These are phyloP conservation scores for Ceratobasidium sp. DNA, from an alignment of 1,284 basidiomycete genomes.

Conservation along the genomic window DNA sequence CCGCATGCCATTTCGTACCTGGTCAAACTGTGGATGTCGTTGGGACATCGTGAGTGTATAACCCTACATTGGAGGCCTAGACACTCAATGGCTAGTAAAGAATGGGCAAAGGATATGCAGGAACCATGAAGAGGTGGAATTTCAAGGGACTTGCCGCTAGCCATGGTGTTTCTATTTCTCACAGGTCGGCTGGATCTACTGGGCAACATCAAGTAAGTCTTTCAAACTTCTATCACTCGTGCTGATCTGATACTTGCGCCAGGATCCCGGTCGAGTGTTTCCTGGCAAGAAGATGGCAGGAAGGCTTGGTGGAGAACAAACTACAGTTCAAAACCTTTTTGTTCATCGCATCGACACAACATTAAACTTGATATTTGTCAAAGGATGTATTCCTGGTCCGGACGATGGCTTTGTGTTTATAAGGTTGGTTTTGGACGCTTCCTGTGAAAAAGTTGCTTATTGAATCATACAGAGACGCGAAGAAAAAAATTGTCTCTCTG, in stretches of 20 bases:
- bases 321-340: slow-evolving; percentile 87
- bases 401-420: slow-evolving; percentile 55
- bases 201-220: slow-evolving; percentile 87
- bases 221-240: slow-evolving; percentile 61
- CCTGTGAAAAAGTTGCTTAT: slow-evolving; percentile 62
- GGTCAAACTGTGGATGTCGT: slow-evolving; percentile 96
- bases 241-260: slow-evolving; percentile 43
- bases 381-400: slow-evolving; percentile 61
- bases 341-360: slow-evolving; percentile 88
- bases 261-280: slow-evolving; percentile 94
- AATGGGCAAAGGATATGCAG: slow-evolving; percentile 96
- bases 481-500: slow-evolving; percentile 77
- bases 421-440: slow-evolving; percentile 33
- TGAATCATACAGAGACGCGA: slow-evolving; percentile 80
- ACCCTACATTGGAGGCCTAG: neutral
- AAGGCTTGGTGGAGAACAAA: slow-evolving; percentile 84
- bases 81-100: slow-evolving; percentile 55
- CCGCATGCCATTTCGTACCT: slow-evolving; percentile 95
- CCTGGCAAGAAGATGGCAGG: slow-evolving; percentile 99
- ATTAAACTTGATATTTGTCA: slow-evolving; percentile 88
- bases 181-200: slow-evolving; percentile 92
- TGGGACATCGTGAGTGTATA: slow-evolving; percentile 79
- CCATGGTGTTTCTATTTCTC: slow-evolving; percentile 96
- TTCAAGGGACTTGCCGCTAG: slow-evolving; percentile 92
- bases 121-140: slow-evolving; percentile 96